Conservation (phyloP, 805 yeast genomes). For the Wickerhamiella cacticola region DNA sequence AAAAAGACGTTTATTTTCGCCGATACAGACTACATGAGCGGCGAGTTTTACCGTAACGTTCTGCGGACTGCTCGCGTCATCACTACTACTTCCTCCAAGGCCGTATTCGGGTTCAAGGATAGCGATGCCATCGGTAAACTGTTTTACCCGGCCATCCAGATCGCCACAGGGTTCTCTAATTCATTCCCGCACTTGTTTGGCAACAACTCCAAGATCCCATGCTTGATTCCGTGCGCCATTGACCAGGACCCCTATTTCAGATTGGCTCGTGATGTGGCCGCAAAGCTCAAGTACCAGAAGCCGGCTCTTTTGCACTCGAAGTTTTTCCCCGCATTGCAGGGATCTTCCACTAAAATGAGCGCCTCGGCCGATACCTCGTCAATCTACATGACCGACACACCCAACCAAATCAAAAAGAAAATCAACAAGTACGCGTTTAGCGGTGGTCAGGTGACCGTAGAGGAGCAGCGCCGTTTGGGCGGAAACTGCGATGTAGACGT, state of each 20-base stretch:
- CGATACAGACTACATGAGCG: conserved; percentile 85
- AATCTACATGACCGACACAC: conserved; percentile 89
- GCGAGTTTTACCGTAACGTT: conserved; percentile 86
- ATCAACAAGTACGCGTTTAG: conserved; percentile 93
- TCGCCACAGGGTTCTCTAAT: conserved; percentile 90
- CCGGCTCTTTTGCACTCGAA: conserved; percentile 88
- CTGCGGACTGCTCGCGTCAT: conserved; percentile 87
- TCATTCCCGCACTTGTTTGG: conserved; percentile 91
- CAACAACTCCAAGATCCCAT: conserved; percentile 78
- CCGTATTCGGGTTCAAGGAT: conserved; percentile 93
- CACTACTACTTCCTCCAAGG: conserved; percentile 92
- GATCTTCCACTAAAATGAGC: conserved; percentile 92
- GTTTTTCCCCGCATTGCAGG: conserved; percentile 97
- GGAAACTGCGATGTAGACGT: conserved; percentile 95
- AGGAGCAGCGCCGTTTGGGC: conserved; percentile 81
- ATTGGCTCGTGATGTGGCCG: conserved; percentile 95
- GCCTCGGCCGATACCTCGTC: conserved; percentile 89
- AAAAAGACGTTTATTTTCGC: conserved; percentile 92
- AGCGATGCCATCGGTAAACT: conserved; percentile 88
- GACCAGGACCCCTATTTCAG: conserved; percentile 98
- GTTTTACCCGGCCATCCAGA: conserved; percentile 93
- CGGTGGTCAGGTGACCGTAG: conserved; percentile 80
- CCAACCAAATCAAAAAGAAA: conserved; percentile 84
- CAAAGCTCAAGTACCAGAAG: conserved; percentile 76
- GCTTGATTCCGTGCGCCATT: conserved; percentile 96